A percentile compares a stretch with the other conserved stretches of the same genome.
phyloP scores from a whole-genome alignment of 352 stramenopile genomes.

The Phytophthora quininea region DNA sequence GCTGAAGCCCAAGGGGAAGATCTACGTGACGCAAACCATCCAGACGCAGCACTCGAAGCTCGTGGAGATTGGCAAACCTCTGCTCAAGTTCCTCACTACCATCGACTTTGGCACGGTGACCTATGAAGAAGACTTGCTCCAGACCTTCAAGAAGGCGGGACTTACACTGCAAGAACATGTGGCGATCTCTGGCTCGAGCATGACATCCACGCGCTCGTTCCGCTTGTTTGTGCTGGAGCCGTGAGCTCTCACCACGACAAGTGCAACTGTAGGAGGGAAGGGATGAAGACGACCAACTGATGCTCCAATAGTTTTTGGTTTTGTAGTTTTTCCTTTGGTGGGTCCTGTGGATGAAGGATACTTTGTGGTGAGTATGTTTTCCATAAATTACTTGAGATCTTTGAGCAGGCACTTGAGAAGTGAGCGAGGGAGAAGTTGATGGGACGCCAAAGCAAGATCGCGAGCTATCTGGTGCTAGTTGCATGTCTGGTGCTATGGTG shows the following conservation, averaged over 20 bases:
- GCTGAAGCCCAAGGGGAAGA: slow-evolving; percentile 57
- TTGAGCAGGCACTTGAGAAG: slow-evolving; percentile 1
- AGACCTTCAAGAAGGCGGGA: slow-evolving; percentile 67
- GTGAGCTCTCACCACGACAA: slow-evolving; percentile 13
- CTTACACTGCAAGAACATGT: slow-evolving; percentile 62
- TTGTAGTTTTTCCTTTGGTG: too few relatives aligned
- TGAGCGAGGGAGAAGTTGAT: slow-evolving; percentile 11
- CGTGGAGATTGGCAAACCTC: slow-evolving; percentile 82
- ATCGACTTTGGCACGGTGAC: slow-evolving; percentile 93
- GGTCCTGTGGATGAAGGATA: too few relatives aligned
- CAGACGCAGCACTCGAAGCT: slow-evolving; percentile 76
- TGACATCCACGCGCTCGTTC: slow-evolving; percentile 68
- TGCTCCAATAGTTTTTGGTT: too few relatives aligned
- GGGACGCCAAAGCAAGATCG: slow-evolving; percentile 2
- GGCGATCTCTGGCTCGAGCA: slow-evolving; percentile 61
- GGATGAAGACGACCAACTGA: too few relatives aligned
- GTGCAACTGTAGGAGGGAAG: too few relatives aligned
- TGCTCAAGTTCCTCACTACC: slow-evolving; percentile 93
- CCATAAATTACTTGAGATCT: slow-evolving; percentile 7
- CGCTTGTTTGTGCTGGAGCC: slow-evolving; percentile 66
- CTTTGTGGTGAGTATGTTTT: too few relatives aligned
- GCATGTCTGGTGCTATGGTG: slow-evolving; percentile 16
- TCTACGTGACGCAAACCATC: slow-evolving; percentile 94
- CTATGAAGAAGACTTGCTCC: slow-evolving; percentile 79
- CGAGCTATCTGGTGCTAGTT: not conserved